Evolutionary conservation across 495 filamentous ascomycete species (phyloP), one percentile per base, ranked within the genome.

Genomic region (Aspergillus heteromorphus): DNA sequence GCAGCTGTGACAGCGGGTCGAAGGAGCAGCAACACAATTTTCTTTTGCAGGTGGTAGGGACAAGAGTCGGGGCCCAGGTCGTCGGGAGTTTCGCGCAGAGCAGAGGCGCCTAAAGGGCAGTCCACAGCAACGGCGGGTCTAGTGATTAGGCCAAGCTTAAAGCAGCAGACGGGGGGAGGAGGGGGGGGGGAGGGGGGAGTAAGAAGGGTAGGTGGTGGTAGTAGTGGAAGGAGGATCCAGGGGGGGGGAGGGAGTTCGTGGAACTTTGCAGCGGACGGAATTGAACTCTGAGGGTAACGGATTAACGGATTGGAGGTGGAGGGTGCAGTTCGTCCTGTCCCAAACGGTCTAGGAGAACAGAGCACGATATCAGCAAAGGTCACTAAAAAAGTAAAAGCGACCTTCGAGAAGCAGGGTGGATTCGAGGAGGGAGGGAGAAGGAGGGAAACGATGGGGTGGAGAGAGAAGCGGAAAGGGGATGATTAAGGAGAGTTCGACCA

Each of bases 121-220:
- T 62, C 59, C 59, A 65, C 63, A 61, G 63, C 60, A 66, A 59
- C 60, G 48, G 63, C 63, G 63, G 63, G 63, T 66, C 63, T 57
- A 61, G 60, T 49, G 54, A 63, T 54, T 61, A 59, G 60, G 58
- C 60, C 60, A 63, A 66, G 60, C 63, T 66, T 66, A 59, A 63
- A 61, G 58, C 54, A 51, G 56, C 54, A 54, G 59, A 60, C 45
- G 51, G 59, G 55, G 59, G 55, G 43, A 42, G 45, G 16, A 45
- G 29, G 48, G 49, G 53, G 56, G 55, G 58, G 51, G 58, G 55
- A 45, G 29, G 48, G 49, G 53, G 56, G 55, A 56, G 51, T n/a
- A n/a, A n/a, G n/a, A n/a, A n/a, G 58, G 55, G 58, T 55, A 50
- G 47, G 42, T 23, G 13, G 42, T 5, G 41, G 19, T 43, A 19